Base-by-base conservation (phyloP, 805 yeast genomes). In the Metschnikowia picachoensis region DNA sequence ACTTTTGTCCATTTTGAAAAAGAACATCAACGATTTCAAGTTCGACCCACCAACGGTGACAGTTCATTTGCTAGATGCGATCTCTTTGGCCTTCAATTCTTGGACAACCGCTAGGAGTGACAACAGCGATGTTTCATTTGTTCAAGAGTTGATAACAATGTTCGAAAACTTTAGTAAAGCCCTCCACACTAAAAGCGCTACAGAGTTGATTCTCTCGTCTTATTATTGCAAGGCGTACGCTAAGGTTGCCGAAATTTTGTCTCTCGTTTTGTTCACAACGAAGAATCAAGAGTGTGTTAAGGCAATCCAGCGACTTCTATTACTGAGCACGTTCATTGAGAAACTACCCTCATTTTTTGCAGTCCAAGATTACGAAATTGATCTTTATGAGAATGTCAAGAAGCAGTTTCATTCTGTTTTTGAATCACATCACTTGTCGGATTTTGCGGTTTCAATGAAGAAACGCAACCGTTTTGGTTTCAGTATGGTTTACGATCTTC, bases 161-260 rank as follows among this genome's bases (percentile, higher is more conserved):
- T 56, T 55, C 31, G 47, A 30, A 33, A 58, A 41, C 8, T 48
- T 39, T 28, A 55, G 56, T 2, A 50, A 49, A 33, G 30, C 32
- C 3, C 31, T 15, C 8, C 52, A 38, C 7, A 41, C 58, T 4
- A 41, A 37, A 11, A 33, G 30, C 14, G n/a, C 41, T 6, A 17
- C 17, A 3, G 51, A 47, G 14, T 16, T 39, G 38, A 40, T 43
- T 8, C 37, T 39, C 15, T 17, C 48, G 1, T 81, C 85, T 36
- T 79, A 82, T 53, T 76, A 77, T 43, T 74, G 78, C 55, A 79
- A 77, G 48, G 64, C 85, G 38, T 69, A 81, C 8, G 79, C 95
- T 1, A 81, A 83, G 52, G 78, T 87, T 15, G 79, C 87, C 2
- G 94, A 87, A 57, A 80, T 89, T 9, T 70, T 89, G 41, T 89